Percentiles rank a stretch among this genome's conserved stretches.
Evolutionary conservation across 164 flowering plant genomes (phyloP).

Genomic region (Stephania japonica): DNA sequence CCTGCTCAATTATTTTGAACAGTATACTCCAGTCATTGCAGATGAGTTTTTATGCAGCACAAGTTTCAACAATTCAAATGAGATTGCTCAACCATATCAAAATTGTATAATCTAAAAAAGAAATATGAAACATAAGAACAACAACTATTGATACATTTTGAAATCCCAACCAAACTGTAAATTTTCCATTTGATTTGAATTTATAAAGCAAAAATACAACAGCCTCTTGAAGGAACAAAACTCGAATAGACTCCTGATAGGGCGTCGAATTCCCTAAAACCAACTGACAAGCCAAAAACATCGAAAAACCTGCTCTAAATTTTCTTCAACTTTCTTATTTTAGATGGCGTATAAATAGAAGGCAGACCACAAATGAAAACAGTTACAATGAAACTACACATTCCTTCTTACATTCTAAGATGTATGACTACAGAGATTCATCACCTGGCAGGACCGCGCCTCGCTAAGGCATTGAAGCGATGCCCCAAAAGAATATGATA

Average conservation of each 20-base stretch:
- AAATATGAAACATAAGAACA: too few relatives aligned
- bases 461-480: slow-evolving; percentile 21
- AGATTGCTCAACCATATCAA: too few relatives aligned
- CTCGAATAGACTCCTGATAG: neutral
- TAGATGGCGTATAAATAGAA: neutral
- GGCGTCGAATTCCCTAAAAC: neutral
- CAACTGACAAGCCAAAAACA: neutral
- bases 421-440: slow-evolving; percentile 28
- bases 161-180: neutral
- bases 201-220: neutral
- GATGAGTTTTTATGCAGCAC: too few relatives aligned
- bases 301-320: neutral
- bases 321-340: neutral
- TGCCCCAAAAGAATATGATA: slow-evolving; percentile 44
- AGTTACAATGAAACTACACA: neutral
- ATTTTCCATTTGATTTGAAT: neutral
- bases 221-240: neutral
- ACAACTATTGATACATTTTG: too few relatives aligned
- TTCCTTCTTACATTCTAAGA: slow-evolving; percentile 11
- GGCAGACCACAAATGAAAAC: neutral
- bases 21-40: too few relatives aligned
- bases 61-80: too few relatives aligned
- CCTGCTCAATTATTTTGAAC: too few relatives aligned
- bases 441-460: slow-evolving; percentile 1
- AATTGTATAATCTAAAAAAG: too few relatives aligned